Base-by-base conservation (phyloP, 2,329 filamentous ascomycete species). In the Curvularia eragrostidis region DNA sequence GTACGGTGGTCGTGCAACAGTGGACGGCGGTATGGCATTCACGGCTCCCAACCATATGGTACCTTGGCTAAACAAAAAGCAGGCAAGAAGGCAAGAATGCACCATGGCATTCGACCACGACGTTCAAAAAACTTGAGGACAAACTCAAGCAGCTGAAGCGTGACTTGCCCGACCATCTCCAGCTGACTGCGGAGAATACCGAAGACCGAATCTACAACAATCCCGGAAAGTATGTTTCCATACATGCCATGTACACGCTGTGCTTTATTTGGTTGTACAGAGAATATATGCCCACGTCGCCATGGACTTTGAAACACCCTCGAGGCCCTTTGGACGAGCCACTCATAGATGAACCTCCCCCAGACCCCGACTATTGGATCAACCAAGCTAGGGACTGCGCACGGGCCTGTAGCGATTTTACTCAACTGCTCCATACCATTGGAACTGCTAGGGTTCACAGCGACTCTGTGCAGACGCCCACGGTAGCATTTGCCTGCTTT, bases 211-310 rank as follows among this genome's bases (percentile, higher is more conserved):
- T 89, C 64, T 86, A 85, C 59, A 82, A 85, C 53, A 82, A 85
- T 41, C 85, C 85, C 1, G 87, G 87, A 44, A 83, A 84, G 7
- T 91, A 89, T 67, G 84, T 87, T 9, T 82, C 89, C 3, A 77
- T 91, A 53, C 89, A 91, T 66, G 86, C 87, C 65, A 82, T 90
- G 0, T 84, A 86, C 57, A 83, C 84, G 1, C 79, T 91, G 2
- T 90, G 87, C 69, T 82, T 84, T 54, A 87, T 91, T 61, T 86
- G 89, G 78, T 79, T 91, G 26, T 86, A 90, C 67, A 81, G 88
- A 60, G 87, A 90, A 70, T 90, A 88, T 60, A 81, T 90, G 24
- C 87, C 88, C 0, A 89, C 89, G 67, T 81, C 89, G 15, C 85
- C 88, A 1, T 79, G 89, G 43, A 77, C 78, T 18, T 80, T 79